Percentiles rank a stretch among this genome's conserved stretches.
Evolutionary conservation across 179 eudicot genomes (phyloP).

Genomic region (Beta lomatogona): DNA sequence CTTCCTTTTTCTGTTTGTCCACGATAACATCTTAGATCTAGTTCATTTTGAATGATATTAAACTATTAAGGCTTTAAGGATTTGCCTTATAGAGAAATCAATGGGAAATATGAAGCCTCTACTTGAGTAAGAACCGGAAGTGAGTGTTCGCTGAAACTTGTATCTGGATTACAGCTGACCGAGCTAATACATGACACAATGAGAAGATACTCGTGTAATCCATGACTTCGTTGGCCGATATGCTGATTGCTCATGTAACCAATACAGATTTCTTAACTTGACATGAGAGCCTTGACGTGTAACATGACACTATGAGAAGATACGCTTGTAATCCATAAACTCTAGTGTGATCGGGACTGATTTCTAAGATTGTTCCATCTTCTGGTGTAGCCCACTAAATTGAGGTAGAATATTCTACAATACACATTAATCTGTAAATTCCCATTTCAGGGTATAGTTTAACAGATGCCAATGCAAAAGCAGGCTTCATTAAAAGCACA

Average conservation of each 20-base stretch:
- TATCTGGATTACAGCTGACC: background rate
- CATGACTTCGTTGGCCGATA: background rate
- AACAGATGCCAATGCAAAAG: background rate
- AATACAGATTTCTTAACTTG: background rate
- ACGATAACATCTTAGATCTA: background rate
- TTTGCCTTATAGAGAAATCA: background rate
- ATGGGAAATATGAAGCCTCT: background rate
- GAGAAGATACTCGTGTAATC: no score
- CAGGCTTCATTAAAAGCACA: background rate
- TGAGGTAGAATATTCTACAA: background rate
- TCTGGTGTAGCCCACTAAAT: background rate
- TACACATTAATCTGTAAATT: no score
- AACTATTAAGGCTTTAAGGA: background rate
- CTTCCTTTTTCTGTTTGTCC: background rate
- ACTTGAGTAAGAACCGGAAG: background rate
- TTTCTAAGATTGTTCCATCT: background rate
- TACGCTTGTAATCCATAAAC: background rate
- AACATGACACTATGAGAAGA: no score
- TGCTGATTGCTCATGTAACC: background rate
- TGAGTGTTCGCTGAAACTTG: background rate
- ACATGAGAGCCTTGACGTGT: background rate
- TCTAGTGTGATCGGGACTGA: background rate
- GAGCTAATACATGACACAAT: no score
- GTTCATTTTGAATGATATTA: background rate
- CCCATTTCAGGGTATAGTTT: no score